A percentile compares a stretch with the other conserved stretches of the same genome.
Conservation (phyloP, 768 basidiomycete genomes). For the Kwoniella sp. region DNA sequence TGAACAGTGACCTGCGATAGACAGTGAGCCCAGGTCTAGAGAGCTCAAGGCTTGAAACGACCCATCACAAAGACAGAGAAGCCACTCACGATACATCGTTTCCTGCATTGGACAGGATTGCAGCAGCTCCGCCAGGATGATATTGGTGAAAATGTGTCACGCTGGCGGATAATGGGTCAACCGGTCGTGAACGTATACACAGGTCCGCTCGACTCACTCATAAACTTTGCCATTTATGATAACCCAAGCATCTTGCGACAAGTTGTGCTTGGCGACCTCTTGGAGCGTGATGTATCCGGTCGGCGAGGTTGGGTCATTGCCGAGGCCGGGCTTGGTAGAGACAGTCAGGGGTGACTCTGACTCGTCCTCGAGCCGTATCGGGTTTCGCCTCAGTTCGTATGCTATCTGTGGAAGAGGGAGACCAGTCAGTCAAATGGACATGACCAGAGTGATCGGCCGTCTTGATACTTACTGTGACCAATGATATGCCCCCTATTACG, state of each 20-base stretch:
- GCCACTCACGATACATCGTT: constrained; percentile 50
- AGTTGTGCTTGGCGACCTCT: constrained; percentile 47
- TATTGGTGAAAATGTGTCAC: constrained; percentile 45
- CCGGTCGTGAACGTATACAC: neutral
- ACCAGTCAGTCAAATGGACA: neutral
- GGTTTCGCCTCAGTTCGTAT: neutral
- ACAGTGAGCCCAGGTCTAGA: neutral
- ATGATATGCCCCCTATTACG: neutral
- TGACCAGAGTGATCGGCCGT: neutral
- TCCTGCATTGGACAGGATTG: constrained; percentile 51
- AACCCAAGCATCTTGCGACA: constrained; percentile 54
- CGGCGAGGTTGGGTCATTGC: neutral
- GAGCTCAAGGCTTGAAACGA: too few relatives aligned
- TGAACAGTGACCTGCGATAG: constrained; percentile 40
- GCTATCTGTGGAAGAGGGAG: too few relatives aligned
- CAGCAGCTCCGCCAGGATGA: constrained; percentile 51
- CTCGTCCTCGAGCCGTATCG: neutral
- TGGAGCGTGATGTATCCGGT: constrained; percentile 18
- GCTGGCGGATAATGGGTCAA: constrained; percentile 24
- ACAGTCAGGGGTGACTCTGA: neutral
- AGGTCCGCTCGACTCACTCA: constrained; percentile 38
- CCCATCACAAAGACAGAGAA: neutral
- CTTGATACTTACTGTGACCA: neutral
- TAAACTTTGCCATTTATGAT: constrained; percentile 52
- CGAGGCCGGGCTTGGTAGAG: neutral